These are phyloP conservation scores for Crithidia mellificae DNA, from an alignment of 208 protist genomes.

Conservation along the genomic window DNA sequence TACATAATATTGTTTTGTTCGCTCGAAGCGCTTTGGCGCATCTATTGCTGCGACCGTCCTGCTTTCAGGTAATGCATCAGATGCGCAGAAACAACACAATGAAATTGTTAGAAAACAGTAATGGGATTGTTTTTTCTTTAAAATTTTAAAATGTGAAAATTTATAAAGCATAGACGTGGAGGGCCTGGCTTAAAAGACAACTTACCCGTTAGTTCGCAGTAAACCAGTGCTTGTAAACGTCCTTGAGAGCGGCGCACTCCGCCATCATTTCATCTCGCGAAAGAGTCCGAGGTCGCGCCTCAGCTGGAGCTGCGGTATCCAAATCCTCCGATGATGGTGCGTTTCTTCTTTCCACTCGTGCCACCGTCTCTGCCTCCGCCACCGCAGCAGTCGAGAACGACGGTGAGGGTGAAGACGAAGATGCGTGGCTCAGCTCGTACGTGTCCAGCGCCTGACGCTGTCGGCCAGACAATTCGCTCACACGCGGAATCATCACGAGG, in stretches of 20 bases:
- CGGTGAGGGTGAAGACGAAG: no score
- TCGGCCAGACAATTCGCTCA: conserved; percentile 52
- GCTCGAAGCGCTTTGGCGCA: no score
- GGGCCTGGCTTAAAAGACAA: background rate
- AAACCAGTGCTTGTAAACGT: conserved; percentile 70
- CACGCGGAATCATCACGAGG: conserved; percentile 70
- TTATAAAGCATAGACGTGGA: no score
- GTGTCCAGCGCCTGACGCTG: conserved; percentile 50
- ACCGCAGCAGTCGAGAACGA: background rate
- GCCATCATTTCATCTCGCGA: conserved; percentile 24
- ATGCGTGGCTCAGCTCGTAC: conserved; percentile 40
- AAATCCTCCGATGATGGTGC: no score
- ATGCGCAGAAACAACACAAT: no score
- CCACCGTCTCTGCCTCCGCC: background rate
- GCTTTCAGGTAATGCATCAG: no score
- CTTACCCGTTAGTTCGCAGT: conserved; percentile 5
- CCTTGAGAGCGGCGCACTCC: conserved; percentile 52
- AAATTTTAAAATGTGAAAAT: no score
- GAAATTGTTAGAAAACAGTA: no score
- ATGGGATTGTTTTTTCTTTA: no score
- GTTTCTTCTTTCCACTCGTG: background rate
- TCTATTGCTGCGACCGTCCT: no score
- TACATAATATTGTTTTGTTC: background rate
- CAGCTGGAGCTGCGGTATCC: background rate
- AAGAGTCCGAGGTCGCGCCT: background rate